Conservation (phyloP, 2,329 filamentous ascomycete species). For the Alternaria alternata region DNA sequence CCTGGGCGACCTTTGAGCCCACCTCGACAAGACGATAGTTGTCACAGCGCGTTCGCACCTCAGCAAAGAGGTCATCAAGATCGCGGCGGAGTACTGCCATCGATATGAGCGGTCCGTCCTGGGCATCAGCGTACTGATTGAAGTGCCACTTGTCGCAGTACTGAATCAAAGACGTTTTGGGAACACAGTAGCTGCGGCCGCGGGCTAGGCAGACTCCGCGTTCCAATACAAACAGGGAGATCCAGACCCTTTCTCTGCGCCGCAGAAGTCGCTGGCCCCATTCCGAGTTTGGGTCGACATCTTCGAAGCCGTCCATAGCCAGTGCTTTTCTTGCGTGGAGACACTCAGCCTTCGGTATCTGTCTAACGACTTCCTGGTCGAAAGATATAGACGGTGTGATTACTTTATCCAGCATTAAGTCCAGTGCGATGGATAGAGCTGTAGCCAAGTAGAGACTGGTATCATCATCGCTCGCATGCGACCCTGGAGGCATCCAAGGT, state of each 20-base stretch:
- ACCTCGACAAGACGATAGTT: constrained; percentile 61
- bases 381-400: constrained; percentile 64
- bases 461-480: constrained; percentile 74
- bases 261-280: constrained; percentile 69
- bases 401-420: constrained; percentile 74
- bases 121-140: constrained; percentile 68
- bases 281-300: constrained; percentile 68
- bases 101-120: constrained; percentile 75
- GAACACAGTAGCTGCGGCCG: constrained; percentile 73
- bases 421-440: constrained; percentile 73
- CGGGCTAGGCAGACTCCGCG: constrained; percentile 76
- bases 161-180: constrained; percentile 70
- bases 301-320: constrained; percentile 71
- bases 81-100: constrained; percentile 75
- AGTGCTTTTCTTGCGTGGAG: constrained; percentile 73
- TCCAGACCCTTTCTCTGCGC: constrained; percentile 73
- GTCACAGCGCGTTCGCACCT: constrained; percentile 68
- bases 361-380: constrained; percentile 55
- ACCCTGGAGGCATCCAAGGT: constrained; percentile 75
- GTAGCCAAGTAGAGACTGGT: constrained; percentile 76
- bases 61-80: constrained; percentile 66
- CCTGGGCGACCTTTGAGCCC: constrained; percentile 61
- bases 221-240: constrained; percentile 76
- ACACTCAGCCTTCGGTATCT: constrained; percentile 70
- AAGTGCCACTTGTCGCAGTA: constrained; percentile 75